Evolutionary conservation across 1,284 basidiomycete species (phyloP).

Genomic region (Ustilago nuda): DNA sequence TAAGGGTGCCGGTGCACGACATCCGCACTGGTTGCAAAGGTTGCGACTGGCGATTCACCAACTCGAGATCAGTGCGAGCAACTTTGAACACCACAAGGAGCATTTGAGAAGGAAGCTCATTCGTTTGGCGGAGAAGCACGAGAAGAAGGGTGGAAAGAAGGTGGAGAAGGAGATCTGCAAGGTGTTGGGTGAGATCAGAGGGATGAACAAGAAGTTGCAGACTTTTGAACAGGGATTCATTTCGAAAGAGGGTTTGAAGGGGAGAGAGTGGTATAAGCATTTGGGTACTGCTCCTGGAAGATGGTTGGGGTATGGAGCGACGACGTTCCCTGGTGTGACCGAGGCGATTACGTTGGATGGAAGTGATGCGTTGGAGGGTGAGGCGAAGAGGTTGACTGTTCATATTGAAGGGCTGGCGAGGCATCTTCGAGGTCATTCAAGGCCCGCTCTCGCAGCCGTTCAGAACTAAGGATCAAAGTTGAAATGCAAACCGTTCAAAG

Average conservation of each 20-base stretch:
- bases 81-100: constrained; percentile 33
- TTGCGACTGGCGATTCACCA: constrained; percentile 29
- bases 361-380: constrained; percentile 47
- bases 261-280: constrained; percentile 82
- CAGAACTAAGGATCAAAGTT: background rate
- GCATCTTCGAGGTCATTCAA: constrained; percentile 29
- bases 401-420: constrained; percentile 36
- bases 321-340: constrained; percentile 83
- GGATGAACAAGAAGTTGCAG: constrained; percentile 79
- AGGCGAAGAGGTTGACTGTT: constrained; percentile 50
- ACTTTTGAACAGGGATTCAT: constrained; percentile 88
- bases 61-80: constrained; percentile 24
- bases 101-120: constrained; percentile 26
- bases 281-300: constrained; percentile 89
- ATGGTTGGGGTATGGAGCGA: constrained; percentile 87
- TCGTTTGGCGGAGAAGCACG: constrained; percentile 14
- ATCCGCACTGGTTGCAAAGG: constrained; percentile 24
- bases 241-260: constrained; percentile 77
- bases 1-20: constrained; percentile 2
- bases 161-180: constrained; percentile 59
- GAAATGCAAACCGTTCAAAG: background rate
- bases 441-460: background rate
- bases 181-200: constrained; percentile 76
- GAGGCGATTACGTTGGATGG: constrained; percentile 72
- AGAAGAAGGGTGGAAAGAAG: constrained; percentile 15